Conservation (phyloP, 306 rosid genomes). For the Crotalaria pallida region DNA sequence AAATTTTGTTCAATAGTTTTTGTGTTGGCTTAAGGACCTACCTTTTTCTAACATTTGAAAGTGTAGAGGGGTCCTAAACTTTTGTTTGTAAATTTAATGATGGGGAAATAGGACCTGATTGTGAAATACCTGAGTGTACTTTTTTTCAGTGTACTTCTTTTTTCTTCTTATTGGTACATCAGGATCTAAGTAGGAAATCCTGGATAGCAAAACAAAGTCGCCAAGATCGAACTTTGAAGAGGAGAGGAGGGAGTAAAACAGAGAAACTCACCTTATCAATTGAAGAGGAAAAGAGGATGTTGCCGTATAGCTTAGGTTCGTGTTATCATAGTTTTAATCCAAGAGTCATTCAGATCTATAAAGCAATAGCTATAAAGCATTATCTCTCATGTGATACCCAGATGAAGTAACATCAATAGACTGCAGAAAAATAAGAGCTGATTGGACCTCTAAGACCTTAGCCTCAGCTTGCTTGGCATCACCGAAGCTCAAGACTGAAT, state of each 20-base stretch:
- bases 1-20: not conserved
- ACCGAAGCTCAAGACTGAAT: not conserved
- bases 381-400: not conserved
- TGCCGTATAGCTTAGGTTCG: not conserved
- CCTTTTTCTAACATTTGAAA: not conserved
- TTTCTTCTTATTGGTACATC: not conserved
- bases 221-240: too few relatives aligned
- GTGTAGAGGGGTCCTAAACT: not conserved
- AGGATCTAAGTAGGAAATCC: not conserved
- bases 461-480: not conserved
- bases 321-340: not conserved
- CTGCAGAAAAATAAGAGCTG: not conserved
- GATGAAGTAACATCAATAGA: not conserved
- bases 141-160: too few relatives aligned
- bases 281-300: too few relatives aligned
- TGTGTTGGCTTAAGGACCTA: not conserved
- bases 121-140: not conserved
- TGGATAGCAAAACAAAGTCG: too few relatives aligned
- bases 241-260: too few relatives aligned
- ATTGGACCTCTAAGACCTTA: not conserved
- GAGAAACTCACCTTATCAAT: too few relatives aligned
- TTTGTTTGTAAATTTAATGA: not conserved
- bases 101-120: not conserved
- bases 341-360: not conserved
- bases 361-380: not conserved